Base-by-base conservation (phyloP, 495 filamentous ascomycete genomes). In the Hypoxylon lenormandii region DNA sequence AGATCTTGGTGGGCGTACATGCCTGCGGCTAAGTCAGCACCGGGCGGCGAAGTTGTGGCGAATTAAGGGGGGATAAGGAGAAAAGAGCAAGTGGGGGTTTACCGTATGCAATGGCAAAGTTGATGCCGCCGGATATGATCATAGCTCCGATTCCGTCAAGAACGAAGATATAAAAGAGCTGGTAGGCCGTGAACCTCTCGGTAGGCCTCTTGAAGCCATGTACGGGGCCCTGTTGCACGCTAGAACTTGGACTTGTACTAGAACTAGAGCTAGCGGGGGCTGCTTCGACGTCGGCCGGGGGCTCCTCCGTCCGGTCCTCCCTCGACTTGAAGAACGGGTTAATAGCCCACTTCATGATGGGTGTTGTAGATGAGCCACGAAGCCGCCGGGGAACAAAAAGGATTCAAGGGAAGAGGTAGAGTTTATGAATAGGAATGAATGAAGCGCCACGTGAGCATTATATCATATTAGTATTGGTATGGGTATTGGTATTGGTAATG, bases 101-200 rank as follows among this genome's bases (percentile, higher is more conserved):
- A 80, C 78, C 76, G 61, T 82, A 83, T 40, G 80, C 80, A 28
- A 81, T 77, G 23, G 79, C 79, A 50, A 82, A 81, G 69, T 83
- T 82, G 64, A 81, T 77, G 5, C 69, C 80, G 11, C 77, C 81
- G 0, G 78, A 78, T 0, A 82, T 15, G 46, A 78, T 48, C 56
- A 75, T 62, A n/a, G 80, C 76, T 18, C 73, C 74, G 23, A 83
- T 30, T 4, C 79, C 80, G 59, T 81, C 76, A 7, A 80, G 40
- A 46, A 76, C 30, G 57, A 80, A 73, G 13, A 83, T 72, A 61
- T 82, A 81, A 19, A 79, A 74, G 12, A 78, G 54, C 50, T 83
- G 81, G 48, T 75, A 69, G 16, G 60, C 48, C 3, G 78, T 80
- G 43, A 82, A 70, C 30, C 55, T 67, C 0, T 52, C 57, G 10